Evolutionary conservation across 257 asterid species (phyloP), one percentile per base, ranked within the genome.

Genomic region (Ballota nigra): DNA sequence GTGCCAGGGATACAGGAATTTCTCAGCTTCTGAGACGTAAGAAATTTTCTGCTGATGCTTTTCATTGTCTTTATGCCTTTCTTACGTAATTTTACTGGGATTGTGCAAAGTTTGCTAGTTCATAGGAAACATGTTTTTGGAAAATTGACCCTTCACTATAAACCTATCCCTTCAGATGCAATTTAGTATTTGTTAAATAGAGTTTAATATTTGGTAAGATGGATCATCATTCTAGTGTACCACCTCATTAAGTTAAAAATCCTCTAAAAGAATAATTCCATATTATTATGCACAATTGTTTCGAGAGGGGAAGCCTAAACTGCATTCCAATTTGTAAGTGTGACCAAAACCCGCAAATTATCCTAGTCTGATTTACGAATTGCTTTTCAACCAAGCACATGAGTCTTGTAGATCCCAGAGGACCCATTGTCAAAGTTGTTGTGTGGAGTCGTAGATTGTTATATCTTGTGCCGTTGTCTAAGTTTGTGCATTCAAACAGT

Each of bases 1-100:
- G 68, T 73, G 71, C 53, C 95, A 92, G 97, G 97, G 98, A 41
- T 92, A 84, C 79, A 85, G 94, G 89, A 92, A 81, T 74, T 88
- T 97, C 76, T 81, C 96, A 24, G 92, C 97, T 76, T 87, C 95
- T 49, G 96, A 89, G 79, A 81, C 95, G 98, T 92, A 86, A 87
- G 96, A 58, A 70, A 36, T 7, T 49, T 70, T 63, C 38, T 23
- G 5, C 49, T 59, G 67, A 75, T 75, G 71, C 78, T 85, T 57
- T 69, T 65, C 61, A 40, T 15, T 56, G n/a, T 72, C 26, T 34
- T 53, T 47, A 49, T 52, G 9, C 31, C 34, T 51, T 70, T 28
- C 41, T 70, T 60, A 47, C 63, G 41, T 57, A 45, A 12, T 64
- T 49, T 45, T n/a, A 33, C 15, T 51, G 60, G 18, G 47, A 34